These are phyloP conservation scores for Xerocomus minutiporus DNA, from an alignment of 1,284 basidiomycete species.

Conservation along the genomic window DNA sequence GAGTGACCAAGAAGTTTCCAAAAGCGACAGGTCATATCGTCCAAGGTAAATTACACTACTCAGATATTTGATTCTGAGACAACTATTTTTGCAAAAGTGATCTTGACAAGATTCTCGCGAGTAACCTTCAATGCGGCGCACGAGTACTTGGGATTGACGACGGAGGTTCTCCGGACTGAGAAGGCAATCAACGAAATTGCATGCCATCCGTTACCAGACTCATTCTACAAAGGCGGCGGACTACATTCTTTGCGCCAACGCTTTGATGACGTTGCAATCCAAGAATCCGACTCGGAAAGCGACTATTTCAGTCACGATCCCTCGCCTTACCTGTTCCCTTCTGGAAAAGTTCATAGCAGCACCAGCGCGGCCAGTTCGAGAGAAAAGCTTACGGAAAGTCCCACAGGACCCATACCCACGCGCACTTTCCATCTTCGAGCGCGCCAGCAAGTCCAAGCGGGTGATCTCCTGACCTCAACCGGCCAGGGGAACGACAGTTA, in stretches of 20 bases:
- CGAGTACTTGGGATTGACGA: constrained; percentile 92
- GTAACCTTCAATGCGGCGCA: constrained; percentile 97
- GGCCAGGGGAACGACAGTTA: constrained; percentile 43
- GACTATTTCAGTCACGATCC: constrained; percentile 51
- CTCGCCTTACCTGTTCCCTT: constrained; percentile 14
- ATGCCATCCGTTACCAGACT: constrained; percentile 86
- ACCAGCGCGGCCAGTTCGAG: constrained; percentile 16
- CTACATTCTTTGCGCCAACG: constrained; percentile 85
- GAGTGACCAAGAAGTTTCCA: constrained; percentile 91
- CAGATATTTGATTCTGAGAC: not conserved
- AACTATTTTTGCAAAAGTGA: constrained; percentile 50
- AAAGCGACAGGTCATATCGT: constrained; percentile 98
- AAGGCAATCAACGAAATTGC: constrained; percentile 96
- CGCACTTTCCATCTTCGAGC: constrained; percentile 32
- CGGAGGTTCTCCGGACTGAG: constrained; percentile 93
- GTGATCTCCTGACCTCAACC: constrained; percentile 59
- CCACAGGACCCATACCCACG: constrained; percentile 11
- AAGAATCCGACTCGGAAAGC: constrained; percentile 45
- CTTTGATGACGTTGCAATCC: constrained; percentile 57
- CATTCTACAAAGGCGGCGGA: constrained; percentile 94
- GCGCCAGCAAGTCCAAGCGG: constrained; percentile 59
- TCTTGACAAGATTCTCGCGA: constrained; percentile 91
- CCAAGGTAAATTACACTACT: constrained; percentile 53
- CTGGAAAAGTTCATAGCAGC: constrained; percentile 13
- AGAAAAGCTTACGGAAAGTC: constrained; percentile 25